Conservation (phyloP, 2,329 filamentous ascomycete genomes). For the Ophiosphaerella herpotricha region DNA sequence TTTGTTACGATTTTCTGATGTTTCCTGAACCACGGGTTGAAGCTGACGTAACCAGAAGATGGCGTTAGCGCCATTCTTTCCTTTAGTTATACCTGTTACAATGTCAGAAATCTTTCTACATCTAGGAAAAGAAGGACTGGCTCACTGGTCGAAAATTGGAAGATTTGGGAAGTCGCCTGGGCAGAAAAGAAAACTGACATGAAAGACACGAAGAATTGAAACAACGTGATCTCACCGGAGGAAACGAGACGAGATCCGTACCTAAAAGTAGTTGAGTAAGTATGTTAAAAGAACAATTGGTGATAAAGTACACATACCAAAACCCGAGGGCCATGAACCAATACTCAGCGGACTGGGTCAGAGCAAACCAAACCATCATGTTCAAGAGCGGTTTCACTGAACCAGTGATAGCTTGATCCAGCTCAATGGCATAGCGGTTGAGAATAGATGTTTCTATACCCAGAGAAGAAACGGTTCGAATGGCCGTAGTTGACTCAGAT, state of each 20-base stretch:
- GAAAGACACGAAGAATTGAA: slow-evolving; percentile 89
- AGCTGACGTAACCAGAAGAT: slow-evolving; percentile 47
- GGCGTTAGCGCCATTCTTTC: slow-evolving; percentile 72
- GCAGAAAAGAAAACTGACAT: slow-evolving; percentile 82
- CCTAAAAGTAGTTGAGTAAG: no score
- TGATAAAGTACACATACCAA: slow-evolving; percentile 57
- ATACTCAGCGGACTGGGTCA: slow-evolving; percentile 80
- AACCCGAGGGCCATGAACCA: slow-evolving; percentile 79
- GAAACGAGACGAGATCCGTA: slow-evolving; percentile 33
- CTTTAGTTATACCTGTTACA: slow-evolving; percentile 97
- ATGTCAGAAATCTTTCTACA: slow-evolving; percentile 62
- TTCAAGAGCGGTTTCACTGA: slow-evolving; percentile 13
- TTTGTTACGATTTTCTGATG: slow-evolving; percentile 13
- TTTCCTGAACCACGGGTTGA: slow-evolving; percentile 40
- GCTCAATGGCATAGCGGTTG: slow-evolving; percentile 67
- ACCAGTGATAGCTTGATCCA: slow-evolving; percentile 54
- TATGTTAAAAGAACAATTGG: background rate
- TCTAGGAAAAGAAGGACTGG: slow-evolving; percentile 43
- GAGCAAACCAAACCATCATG: slow-evolving; percentile 67
- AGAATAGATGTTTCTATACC: slow-evolving; percentile 69
- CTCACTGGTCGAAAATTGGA: slow-evolving; percentile 84
- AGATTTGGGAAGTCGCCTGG: slow-evolving; percentile 85
- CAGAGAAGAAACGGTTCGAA: slow-evolving; percentile 86
- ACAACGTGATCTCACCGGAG: slow-evolving; percentile 66
- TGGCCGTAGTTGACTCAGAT: slow-evolving; percentile 51